Conservation (phyloP, 805 yeast species). For the Ogataea methylovora region DNA sequence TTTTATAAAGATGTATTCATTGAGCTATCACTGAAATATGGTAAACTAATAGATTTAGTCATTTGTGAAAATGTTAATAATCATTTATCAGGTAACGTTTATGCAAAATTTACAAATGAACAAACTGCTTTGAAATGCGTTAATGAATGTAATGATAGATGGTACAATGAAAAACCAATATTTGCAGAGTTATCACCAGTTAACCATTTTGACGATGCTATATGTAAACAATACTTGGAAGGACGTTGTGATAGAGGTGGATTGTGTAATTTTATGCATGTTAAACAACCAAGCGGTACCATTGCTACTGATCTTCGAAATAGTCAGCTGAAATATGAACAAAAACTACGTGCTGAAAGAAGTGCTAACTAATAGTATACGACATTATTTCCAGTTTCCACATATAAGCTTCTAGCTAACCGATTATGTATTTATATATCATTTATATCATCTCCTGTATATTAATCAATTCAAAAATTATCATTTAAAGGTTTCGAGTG, state of each 20-base stretch:
- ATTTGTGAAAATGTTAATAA: slow-evolving; percentile 80
- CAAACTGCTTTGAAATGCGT: slow-evolving; percentile 56
- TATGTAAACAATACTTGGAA: slow-evolving; percentile 65
- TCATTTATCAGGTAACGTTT: slow-evolving; percentile 83
- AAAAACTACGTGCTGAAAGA: slow-evolving; percentile 1
- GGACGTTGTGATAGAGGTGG: slow-evolving; percentile 70
- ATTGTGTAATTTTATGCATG: slow-evolving; percentile 83
- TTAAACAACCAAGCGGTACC: slow-evolving; percentile 44
- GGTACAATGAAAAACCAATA: slow-evolving; percentile 78
- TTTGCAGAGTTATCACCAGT: slow-evolving; percentile 78
- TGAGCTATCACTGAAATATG: slow-evolving; percentile 42
- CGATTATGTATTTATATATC: too few species aligned
- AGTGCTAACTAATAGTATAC: not conserved
- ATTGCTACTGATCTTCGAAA: slow-evolving; percentile 32
- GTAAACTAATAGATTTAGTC: slow-evolving; percentile 50
- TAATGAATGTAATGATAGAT: slow-evolving; percentile 59
- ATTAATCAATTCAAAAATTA: too few species aligned
- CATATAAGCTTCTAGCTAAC: too few species aligned
- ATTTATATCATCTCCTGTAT: too few species aligned
- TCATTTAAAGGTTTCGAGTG: too few species aligned
- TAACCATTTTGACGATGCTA: slow-evolving; percentile 57
- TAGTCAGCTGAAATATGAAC: slow-evolving; percentile 28
- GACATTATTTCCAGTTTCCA: not conserved
- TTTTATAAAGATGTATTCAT: slow-evolving; percentile 68
- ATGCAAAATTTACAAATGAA: slow-evolving; percentile 49